Base-by-base conservation (phyloP, 257 asterid genomes). In the Gardenia jasminoides region DNA sequence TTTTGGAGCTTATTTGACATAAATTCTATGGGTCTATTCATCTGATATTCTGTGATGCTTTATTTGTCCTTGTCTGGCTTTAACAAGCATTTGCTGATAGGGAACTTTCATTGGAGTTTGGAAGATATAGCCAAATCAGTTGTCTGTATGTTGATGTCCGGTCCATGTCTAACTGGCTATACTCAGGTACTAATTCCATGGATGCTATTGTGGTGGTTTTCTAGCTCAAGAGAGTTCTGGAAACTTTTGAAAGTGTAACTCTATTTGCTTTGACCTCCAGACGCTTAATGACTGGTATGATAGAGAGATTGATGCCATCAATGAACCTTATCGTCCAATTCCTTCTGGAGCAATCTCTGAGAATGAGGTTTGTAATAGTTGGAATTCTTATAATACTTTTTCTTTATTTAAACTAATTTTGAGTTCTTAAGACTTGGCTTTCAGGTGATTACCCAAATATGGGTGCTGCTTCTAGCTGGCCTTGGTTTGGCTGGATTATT, bases 271-370 rank as follows among this genome's bases (percentile, higher is more conserved):
- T 81, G 74, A 76, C 74, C 59, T 85, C 78, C 78, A 93, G 98
- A 95, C 98, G 11, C 77, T 94, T 70, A 95, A 95, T 89, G 99
- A 94, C 82, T 94, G 98, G 98, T 93, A 95, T 75, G 99, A 95
- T 79, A 90, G 97, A 89, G 99, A 93, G 36, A 93, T 93, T 9
- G 99, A 93, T 86, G 98, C 99, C 75, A 95, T 91, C 80, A 95
- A 95, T 12, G 98, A 95, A 76, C 99, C 98, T 76, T 95, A 93
- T 84, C 99, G 99, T 36, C 98, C 97, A 54, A 95, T 95, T 78
- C 98, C 99, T 80, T 93, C 98, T 15, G 98, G 99, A 47, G 97
- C 92, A 58, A 83, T 95, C 87, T 82, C 94, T 44, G 98, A 89
- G 85, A 74, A 79, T 52, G 99, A 95, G 97, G 98, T 93, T 76